Percentiles rank a stretch among this genome's conserved stretches.
Conservation (phyloP, 1,139 yeast species). For the Candida dubliniensis region DNA sequence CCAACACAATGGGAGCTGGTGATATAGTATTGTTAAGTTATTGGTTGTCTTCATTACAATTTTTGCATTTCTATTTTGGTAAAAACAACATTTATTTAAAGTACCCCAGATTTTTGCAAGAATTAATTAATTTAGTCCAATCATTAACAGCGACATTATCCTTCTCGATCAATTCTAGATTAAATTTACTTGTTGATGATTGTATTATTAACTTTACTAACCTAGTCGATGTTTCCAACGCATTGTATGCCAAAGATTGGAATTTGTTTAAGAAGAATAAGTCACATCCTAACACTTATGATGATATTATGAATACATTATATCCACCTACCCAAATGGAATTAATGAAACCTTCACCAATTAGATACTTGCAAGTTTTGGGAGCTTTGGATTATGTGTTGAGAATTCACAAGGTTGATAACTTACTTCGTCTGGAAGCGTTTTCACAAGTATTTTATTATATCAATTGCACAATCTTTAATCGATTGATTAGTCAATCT, state of each 20-base stretch:
- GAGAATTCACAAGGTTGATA: constrained; percentile 78
- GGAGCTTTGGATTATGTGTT: constrained; percentile 87
- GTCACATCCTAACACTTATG: constrained; percentile 51
- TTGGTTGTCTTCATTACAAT: constrained; percentile 71
- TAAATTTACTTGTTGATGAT: constrained; percentile 56
- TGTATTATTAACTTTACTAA: constrained; percentile 65
- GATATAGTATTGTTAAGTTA: constrained; percentile 71
- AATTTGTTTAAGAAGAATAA: constrained; percentile 60
- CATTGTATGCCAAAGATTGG: constrained; percentile 72
- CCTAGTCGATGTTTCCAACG: constrained; percentile 62
- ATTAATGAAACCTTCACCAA: constrained; percentile 77
- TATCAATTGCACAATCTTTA: constrained; percentile 71
- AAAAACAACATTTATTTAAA: constrained; percentile 54
- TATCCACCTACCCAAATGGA: constrained; percentile 72
- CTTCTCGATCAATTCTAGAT: constrained; percentile 61
- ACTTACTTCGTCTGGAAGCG: constrained; percentile 71
- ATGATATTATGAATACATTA: constrained; percentile 65
- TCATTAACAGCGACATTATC: constrained; percentile 63
- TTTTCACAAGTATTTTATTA: constrained; percentile 78
- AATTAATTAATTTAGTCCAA: constrained; percentile 56
- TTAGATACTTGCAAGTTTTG: constrained; percentile 78
- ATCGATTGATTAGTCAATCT: constrained; percentile 64
- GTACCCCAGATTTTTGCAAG: constrained; percentile 62
- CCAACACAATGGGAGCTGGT: constrained; percentile 42
- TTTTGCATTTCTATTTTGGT: constrained; percentile 61